Evolutionary conservation across 352 stramenopile genomes (phyloP).

Genomic region (Pythium diclinum): DNA sequence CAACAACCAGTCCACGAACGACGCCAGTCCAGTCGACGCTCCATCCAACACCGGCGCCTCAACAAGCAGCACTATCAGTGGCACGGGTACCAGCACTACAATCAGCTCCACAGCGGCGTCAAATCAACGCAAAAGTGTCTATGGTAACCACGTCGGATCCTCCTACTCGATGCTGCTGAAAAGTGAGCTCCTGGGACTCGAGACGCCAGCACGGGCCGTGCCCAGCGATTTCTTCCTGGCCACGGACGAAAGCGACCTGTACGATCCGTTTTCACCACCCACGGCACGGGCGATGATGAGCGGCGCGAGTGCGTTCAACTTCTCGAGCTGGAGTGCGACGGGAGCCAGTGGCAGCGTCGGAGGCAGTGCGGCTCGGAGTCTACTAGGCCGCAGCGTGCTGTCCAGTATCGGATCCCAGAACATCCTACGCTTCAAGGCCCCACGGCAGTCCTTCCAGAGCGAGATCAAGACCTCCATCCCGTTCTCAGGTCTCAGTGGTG

Average conservation of each 20-base stretch:
- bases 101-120: neutral
- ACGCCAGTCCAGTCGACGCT: constrained; percentile 10
- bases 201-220: constrained; percentile 32
- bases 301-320: constrained; percentile 23
- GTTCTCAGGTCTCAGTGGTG: constrained; percentile 38
- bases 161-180: constrained; percentile 80
- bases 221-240: constrained; percentile 26
- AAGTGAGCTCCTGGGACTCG: constrained; percentile 68
- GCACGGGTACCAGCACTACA: constrained; percentile 3
- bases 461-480: constrained; percentile 56
- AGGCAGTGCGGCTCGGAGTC: constrained; percentile 31
- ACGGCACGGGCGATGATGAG: constrained; percentile 27
- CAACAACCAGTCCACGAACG: constrained; percentile 25
- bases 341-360: constrained; percentile 31
- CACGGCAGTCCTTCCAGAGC: constrained; percentile 51
- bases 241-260: constrained; percentile 20
- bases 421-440: constrained; percentile 71
- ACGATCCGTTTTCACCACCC: constrained; percentile 23
- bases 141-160: constrained; percentile 21
- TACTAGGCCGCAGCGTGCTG: constrained; percentile 24
- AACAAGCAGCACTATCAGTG: constrained; percentile 22
- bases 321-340: constrained; percentile 16
- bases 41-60: constrained; percentile 13
- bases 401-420: constrained; percentile 48
- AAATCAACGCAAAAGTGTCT: neutral